Evolutionary conservation across 2,329 filamentous ascomycete genomes (phyloP).

Genomic region (Aureobasidium sp.): DNA sequence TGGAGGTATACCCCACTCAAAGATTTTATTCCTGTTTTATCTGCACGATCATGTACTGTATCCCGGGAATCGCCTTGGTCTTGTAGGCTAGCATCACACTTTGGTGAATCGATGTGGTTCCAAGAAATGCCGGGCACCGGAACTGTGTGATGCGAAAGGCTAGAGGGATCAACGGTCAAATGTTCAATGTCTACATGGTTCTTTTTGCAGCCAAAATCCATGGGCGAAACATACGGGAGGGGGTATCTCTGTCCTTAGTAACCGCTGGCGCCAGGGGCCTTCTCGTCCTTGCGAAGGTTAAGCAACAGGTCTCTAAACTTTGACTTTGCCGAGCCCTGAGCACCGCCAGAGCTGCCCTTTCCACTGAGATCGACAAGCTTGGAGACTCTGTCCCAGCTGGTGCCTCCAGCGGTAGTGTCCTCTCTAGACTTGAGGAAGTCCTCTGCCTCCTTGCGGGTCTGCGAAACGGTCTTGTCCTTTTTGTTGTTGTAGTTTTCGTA

Average conservation of each 20-base stretch:
- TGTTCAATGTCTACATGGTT: not conserved
- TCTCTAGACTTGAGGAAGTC: conserved; percentile 84
- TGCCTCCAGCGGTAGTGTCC: conserved; percentile 88
- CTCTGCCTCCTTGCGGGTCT: conserved; percentile 87
- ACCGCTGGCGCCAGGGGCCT: conserved; percentile 57
- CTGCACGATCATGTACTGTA: not conserved
- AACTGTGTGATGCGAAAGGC: not conserved
- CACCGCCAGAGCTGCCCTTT: conserved; percentile 81
- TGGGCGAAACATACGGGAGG: not conserved
- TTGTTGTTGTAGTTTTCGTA: conserved; percentile 99
- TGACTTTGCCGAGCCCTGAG: conserved; percentile 86
- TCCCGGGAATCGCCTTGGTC: not conserved
- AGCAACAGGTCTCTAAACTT: conserved; percentile 87
- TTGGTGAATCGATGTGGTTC: not conserved
- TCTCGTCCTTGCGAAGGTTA: conserved; percentile 88
- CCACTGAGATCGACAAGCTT: conserved; percentile 97
- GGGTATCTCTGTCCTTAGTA: conserved; percentile 25
- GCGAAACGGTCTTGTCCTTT: conserved; percentile 85
- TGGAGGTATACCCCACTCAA: conserved; percentile 6
- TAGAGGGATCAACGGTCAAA: not conserved
- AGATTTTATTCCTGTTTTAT: not conserved
- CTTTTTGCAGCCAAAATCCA: not conserved
- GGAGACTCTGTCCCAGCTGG: conserved; percentile 96
- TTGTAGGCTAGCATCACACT: not conserved
- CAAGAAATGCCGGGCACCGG: not conserved